phyloP scores from a whole-genome alignment of 208 protist genomes.

The Borovskyia barvae region DNA sequence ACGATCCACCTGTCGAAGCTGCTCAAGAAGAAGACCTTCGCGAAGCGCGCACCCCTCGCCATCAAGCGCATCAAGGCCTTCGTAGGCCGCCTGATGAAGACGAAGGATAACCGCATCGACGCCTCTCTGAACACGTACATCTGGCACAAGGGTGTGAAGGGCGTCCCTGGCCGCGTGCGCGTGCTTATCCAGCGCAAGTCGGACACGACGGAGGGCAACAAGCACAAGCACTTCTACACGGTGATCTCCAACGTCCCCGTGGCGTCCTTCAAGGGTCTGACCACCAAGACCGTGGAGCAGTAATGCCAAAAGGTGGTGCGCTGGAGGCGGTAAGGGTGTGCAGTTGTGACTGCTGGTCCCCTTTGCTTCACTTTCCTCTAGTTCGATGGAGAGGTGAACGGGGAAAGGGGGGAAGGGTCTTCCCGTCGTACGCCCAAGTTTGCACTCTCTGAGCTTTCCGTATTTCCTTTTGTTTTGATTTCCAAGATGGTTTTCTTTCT shows the following conservation, averaged over 20 bases:
- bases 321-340: no score
- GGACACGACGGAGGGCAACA: conserved; percentile 75
- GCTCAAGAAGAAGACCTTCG: conserved; percentile 95
- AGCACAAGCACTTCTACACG: conserved; percentile 90
- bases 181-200: conserved; percentile 91
- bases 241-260: conserved; percentile 87
- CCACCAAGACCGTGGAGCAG: conserved; percentile 70
- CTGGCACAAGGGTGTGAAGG: conserved; percentile 96
- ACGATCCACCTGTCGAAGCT: conserved; percentile 98
- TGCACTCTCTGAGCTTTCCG: conserved; percentile 9
- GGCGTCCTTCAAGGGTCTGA: conserved; percentile 77
- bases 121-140: conserved; percentile 96
- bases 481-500: neutral
- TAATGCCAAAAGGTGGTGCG: no score
- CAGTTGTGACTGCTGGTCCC: no score
- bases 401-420: neutral
- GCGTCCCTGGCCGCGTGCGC: conserved; percentile 93
- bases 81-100: conserved; percentile 95
- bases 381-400: conserved; percentile 5
- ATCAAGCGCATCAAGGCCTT: conserved; percentile 96
- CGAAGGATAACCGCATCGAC: conserved; percentile 97
- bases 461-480: neutral
- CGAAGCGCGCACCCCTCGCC: conserved; percentile 95
- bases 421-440: neutral
- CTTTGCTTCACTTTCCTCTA: conserved; percentile 3